phyloP scores from a whole-genome alignment of 2,329 filamentous ascomycete species.

The Talaromyces sp. region DNA sequence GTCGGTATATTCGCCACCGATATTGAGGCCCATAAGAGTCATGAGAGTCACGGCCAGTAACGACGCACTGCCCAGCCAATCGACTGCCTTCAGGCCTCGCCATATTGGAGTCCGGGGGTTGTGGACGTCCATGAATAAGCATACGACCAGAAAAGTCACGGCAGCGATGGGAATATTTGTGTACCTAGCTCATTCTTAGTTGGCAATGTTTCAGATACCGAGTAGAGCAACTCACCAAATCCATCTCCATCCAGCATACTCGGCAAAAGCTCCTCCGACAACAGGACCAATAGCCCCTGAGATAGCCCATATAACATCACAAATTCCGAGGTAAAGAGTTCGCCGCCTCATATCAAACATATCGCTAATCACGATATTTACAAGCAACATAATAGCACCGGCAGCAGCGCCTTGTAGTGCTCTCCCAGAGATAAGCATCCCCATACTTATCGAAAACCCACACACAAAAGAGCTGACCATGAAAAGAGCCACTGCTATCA shows the following conservation, averaged over 20 bases:
- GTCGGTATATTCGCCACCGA: slow-evolving; percentile 61
- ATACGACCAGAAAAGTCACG: slow-evolving; percentile 11
- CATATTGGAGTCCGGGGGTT: slow-evolving; percentile 26
- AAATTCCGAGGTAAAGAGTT: slow-evolving; percentile 53
- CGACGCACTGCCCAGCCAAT: slow-evolving; percentile 60
- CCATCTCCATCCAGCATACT: slow-evolving; percentile 55
- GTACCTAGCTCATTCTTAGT: slow-evolving; percentile 8
- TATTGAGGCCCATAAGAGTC: slow-evolving; percentile 55
- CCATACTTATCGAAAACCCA: slow-evolving; percentile 52
- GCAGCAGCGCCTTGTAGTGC: slow-evolving; percentile 59
- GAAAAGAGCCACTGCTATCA: slow-evolving; percentile 57
- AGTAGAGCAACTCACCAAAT: slow-evolving; percentile 46
- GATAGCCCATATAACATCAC: slow-evolving; percentile 44
- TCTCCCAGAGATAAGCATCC: slow-evolving; percentile 58
- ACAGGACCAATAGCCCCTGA: slow-evolving; percentile 57
- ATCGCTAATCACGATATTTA: slow-evolving; percentile 59
- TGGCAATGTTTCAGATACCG: neutral
- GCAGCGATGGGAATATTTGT: slow-evolving; percentile 36
- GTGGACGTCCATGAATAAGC: slow-evolving; percentile 24
- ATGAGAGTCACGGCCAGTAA: slow-evolving; percentile 67
- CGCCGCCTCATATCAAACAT: slow-evolving; percentile 52
- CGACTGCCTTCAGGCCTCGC: slow-evolving; percentile 42
- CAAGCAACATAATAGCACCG: slow-evolving; percentile 57
- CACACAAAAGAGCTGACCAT: slow-evolving; percentile 56
- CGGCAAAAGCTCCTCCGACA: slow-evolving; percentile 55